Evolutionary conservation across 371 early-diverging fungal genomes (phyloP).

Genomic region (Dipsacomyces acuminosporus): DNA sequence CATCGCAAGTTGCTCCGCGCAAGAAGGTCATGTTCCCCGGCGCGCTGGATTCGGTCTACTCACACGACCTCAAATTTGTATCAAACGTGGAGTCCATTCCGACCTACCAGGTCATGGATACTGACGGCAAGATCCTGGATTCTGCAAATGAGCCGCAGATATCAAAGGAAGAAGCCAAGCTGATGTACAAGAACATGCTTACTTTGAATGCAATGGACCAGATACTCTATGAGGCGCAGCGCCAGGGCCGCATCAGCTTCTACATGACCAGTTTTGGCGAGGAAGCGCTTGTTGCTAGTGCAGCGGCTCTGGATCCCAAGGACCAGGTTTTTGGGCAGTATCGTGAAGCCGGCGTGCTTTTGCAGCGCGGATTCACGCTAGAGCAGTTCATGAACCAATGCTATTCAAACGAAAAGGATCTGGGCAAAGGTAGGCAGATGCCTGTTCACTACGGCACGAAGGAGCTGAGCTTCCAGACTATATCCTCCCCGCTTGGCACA

Average conservation of each 20-base stretch:
- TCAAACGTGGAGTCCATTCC: slow-evolving; percentile 61
- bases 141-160: slow-evolving; percentile 74
- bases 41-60: slow-evolving; percentile 50
- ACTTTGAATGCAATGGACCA: slow-evolving; percentile 86
- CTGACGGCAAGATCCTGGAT: slow-evolving; percentile 71
- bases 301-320: slow-evolving; percentile 76
- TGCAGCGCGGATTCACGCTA: slow-evolving; percentile 91
- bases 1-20: slow-evolving; percentile 12
- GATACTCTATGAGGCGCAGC: slow-evolving; percentile 95
- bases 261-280: slow-evolving; percentile 99
- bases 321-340: slow-evolving; percentile 96
- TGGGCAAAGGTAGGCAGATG: slow-evolving; percentile 97
- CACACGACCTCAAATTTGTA: slow-evolving; percentile 52
- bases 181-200: slow-evolving; percentile 88
- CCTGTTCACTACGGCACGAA: slow-evolving; percentile 93
- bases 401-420: slow-evolving; percentile 82
- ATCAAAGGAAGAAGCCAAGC: slow-evolving; percentile 62
- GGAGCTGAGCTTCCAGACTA: slow-evolving; percentile 87
- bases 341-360: slow-evolving; percentile 88
- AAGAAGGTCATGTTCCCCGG: slow-evolving; percentile 49
- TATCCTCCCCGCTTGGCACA: slow-evolving; percentile 94
- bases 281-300: slow-evolving; percentile 88
- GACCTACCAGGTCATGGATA: slow-evolving; percentile 92
- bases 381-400: slow-evolving; percentile 95
- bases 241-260: slow-evolving; percentile 96